Evolutionary conservation across 495 filamentous ascomycete species (phyloP).

Genomic region (Aspergillus cristatus): DNA sequence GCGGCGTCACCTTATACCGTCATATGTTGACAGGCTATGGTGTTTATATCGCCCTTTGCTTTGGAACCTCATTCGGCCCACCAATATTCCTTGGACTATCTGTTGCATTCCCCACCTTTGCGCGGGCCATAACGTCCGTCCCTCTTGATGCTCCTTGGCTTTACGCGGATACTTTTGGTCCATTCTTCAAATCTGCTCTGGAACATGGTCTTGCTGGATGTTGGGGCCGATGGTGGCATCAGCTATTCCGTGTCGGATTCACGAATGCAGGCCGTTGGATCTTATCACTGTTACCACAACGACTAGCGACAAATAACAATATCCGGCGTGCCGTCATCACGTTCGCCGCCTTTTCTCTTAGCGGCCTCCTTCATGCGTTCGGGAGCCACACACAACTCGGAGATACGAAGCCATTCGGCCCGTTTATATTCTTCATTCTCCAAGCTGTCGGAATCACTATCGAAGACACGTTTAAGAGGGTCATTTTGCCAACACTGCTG

Average conservation of each 20-base stretch:
- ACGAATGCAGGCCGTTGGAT: constrained; percentile 45
- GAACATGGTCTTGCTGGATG: constrained; percentile 62
- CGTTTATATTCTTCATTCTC: constrained; percentile 48
- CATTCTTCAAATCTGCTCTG: constrained; percentile 41
- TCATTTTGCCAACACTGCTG: constrained; percentile 18
- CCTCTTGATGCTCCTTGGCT: constrained; percentile 52
- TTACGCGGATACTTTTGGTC: constrained; percentile 56
- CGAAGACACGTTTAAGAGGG: constrained; percentile 29
- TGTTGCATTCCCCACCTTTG: constrained; percentile 29
- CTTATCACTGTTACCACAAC: constrained; percentile 26
- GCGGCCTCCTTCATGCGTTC: constrained; percentile 50
- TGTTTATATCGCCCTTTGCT: constrained; percentile 45
- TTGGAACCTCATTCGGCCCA: constrained; percentile 45
- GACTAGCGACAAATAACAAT: constrained; percentile 3
- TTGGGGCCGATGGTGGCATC: constrained; percentile 87
- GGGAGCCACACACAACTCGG: constrained; percentile 47
- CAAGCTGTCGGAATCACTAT: constrained; percentile 46
- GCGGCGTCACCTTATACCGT: constrained; percentile 32
- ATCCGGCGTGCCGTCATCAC: constrained; percentile 21
- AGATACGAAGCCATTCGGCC: constrained; percentile 30
- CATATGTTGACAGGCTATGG: constrained; percentile 37
- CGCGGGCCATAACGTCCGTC: constrained; percentile 27
- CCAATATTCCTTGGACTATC: constrained; percentile 49
- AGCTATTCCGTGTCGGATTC: constrained; percentile 71
- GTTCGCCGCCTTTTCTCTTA: constrained; percentile 46